A percentile compares a stretch with the other conserved stretches of the same genome.
Evolutionary conservation across 192 early-diverging fungal genomes (phyloP).

Genomic region (Phlyctochytrium arcticum): DNA sequence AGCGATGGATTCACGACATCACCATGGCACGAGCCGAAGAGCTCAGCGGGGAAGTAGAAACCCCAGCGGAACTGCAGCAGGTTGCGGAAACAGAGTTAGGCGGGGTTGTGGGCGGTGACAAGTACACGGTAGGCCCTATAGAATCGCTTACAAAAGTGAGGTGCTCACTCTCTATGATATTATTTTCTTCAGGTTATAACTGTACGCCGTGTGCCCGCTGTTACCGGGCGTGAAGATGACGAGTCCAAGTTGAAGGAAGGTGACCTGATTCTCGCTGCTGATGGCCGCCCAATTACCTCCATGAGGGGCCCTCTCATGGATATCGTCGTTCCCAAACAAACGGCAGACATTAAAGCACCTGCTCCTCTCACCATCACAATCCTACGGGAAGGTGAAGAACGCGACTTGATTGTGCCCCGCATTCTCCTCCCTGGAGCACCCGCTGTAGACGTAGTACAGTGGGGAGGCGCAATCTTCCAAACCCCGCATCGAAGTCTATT

Average conservation of each 20-base stretch:
- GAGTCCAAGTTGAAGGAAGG: slow-evolving; percentile 22
- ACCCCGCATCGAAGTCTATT: slow-evolving; percentile 43
- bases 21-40: slow-evolving; percentile 23
- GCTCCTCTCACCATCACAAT: slow-evolving; percentile 14
- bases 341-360: neutral
- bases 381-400: slow-evolving; percentile 23
- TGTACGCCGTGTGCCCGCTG: slow-evolving; percentile 24
- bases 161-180: neutral
- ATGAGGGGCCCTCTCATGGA: slow-evolving; percentile 28
- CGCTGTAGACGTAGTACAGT: slow-evolving; percentile 24
- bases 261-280: slow-evolving; percentile 24
- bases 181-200: slow-evolving; percentile 21
- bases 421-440: slow-evolving; percentile 23
- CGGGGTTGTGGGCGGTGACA: slow-evolving; percentile 26
- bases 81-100: slow-evolving; percentile 15
- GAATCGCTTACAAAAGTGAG: neutral
- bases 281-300: slow-evolving; percentile 17
- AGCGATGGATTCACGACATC: slow-evolving; percentile 29
- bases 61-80: slow-evolving; percentile 1
- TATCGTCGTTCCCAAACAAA: slow-evolving; percentile 1
- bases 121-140: slow-evolving; percentile 18
- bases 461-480: slow-evolving; percentile 36
- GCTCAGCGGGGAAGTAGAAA: slow-evolving; percentile 13
- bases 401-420: slow-evolving; percentile 5
- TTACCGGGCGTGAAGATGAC: slow-evolving; percentile 11